A percentile compares a stretch with the other conserved stretches of the same genome.
These are phyloP conservation scores for Ophiostoma novo-ulmi DNA, from an alignment of 2,329 filamentous ascomycete genomes.

Conservation along the genomic window DNA sequence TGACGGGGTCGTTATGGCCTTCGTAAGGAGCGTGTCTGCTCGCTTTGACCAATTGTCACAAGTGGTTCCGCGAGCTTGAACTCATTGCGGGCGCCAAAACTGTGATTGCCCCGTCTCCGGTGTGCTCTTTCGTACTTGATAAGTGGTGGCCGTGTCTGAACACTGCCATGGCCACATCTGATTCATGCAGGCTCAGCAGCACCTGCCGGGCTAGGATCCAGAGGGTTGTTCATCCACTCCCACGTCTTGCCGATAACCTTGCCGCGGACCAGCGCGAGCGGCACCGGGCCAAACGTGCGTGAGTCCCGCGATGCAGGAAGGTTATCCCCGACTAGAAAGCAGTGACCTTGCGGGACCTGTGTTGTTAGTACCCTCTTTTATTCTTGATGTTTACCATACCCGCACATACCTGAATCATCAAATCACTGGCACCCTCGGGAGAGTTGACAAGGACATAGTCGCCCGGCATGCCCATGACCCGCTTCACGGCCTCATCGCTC, in stretches of 20 bases:
- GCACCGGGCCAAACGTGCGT: slow-evolving; percentile 77
- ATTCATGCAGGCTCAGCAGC: background rate
- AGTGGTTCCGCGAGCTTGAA: background rate
- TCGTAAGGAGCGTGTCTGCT: background rate
- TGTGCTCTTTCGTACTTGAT: background rate
- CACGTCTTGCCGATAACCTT: slow-evolving; percentile 65
- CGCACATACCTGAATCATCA: slow-evolving; percentile 59
- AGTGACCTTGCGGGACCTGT: slow-evolving; percentile 85
- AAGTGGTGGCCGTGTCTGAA: background rate
- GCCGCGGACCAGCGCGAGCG: slow-evolving; percentile 74
- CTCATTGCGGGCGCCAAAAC: background rate
- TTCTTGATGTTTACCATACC: background rate
- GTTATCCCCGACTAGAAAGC: slow-evolving; percentile 88
- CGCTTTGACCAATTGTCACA: background rate
- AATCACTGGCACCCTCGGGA: slow-evolving; percentile 45
- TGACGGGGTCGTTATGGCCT: background rate
- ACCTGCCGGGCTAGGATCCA: slow-evolving; percentile 21
- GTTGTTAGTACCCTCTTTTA: background rate
- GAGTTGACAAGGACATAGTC: slow-evolving; percentile 68
- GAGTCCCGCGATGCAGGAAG: slow-evolving; percentile 79
- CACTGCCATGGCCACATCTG: background rate
- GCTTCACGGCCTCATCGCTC: slow-evolving; percentile 63
- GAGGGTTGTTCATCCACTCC: slow-evolving; percentile 45
- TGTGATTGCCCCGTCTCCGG: too few species aligned
- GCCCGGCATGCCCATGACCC: slow-evolving; percentile 69